These are phyloP conservation scores for Mayamaea pseudoterrestris DNA, from an alignment of 108 stramenopile genomes.

Conservation along the genomic window DNA sequence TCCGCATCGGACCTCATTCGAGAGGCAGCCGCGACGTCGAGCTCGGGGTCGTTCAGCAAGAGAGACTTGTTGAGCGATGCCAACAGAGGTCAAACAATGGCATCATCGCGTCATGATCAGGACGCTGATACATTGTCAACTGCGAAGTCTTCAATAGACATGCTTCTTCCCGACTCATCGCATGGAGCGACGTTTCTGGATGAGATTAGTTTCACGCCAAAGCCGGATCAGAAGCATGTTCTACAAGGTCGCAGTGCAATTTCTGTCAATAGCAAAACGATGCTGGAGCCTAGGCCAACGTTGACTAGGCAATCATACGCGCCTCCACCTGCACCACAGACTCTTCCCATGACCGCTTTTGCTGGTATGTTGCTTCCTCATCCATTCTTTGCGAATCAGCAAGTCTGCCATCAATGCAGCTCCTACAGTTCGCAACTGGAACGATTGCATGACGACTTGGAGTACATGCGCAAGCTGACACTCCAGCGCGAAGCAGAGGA, in stretches of 20 bases:
- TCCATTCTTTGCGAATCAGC: background rate
- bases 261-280: background rate
- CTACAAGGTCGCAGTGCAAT: background rate
- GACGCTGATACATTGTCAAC: background rate
- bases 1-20: slow-evolving; percentile 10
- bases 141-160: no score
- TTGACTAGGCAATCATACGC: no score
- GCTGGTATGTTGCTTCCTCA: background rate
- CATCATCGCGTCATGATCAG: no score
- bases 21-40: slow-evolving; percentile 4
- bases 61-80: no score
- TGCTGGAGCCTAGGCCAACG: background rate
- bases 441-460: slow-evolving; percentile 14
- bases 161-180: no score
- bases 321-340: no score
- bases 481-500: slow-evolving; percentile 13
- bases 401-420: slow-evolving; percentile 2
- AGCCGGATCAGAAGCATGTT: no score
- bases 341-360: no score
- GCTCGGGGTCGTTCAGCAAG: no score
- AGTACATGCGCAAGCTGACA: slow-evolving; percentile 34
- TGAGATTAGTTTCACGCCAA: no score
- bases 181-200: no score
- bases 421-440: slow-evolving; percentile 1
- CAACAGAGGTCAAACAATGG: no score